phyloP scores from a whole-genome alignment of 805 yeast genomes.

The Nakazawaea ernobii region DNA sequence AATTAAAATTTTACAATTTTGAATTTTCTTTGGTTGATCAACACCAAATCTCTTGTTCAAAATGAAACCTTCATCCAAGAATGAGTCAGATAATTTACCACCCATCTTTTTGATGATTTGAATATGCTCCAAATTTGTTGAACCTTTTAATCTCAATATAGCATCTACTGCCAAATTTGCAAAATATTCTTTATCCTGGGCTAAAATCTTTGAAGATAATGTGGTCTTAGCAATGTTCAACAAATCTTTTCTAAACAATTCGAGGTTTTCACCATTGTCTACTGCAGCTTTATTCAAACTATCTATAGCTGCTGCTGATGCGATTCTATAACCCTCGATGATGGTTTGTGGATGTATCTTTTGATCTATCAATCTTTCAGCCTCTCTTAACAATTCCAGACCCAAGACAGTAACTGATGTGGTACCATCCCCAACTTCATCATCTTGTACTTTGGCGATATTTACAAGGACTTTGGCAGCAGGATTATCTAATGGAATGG shows the following conservation, averaged over 20 bases:
- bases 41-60: slow-evolving; percentile 90
- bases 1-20: slow-evolving; percentile 80
- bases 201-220: slow-evolving; percentile 82
- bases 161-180: slow-evolving; percentile 93
- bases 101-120: slow-evolving; percentile 93
- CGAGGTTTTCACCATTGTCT: slow-evolving; percentile 57
- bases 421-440: slow-evolving; percentile 98
- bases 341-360: slow-evolving; percentile 98
- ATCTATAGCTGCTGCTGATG: slow-evolving; percentile 73
- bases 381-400: slow-evolving; percentile 89
- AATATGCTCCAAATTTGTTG: slow-evolving; percentile 84
- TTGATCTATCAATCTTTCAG: slow-evolving; percentile 85
- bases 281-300: slow-evolving; percentile 77
- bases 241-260: slow-evolving; percentile 67
- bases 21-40: slow-evolving; percentile 81
- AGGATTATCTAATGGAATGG: slow-evolving; percentile 94
- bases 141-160: slow-evolving; percentile 77
- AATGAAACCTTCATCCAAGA: slow-evolving; percentile 93
- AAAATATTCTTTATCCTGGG: slow-evolving; percentile 92
- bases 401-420: slow-evolving; percentile 91
- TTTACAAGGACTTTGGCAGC: slow-evolving; percentile 96
- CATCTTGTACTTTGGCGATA: slow-evolving; percentile 93
- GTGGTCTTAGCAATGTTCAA: slow-evolving; percentile 89
- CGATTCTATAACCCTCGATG: slow-evolving; percentile 91
- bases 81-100: slow-evolving; percentile 87